Evolutionary conservation across 495 filamentous ascomycete species (phyloP).

Genomic region (Sordaria brevicollis): DNA sequence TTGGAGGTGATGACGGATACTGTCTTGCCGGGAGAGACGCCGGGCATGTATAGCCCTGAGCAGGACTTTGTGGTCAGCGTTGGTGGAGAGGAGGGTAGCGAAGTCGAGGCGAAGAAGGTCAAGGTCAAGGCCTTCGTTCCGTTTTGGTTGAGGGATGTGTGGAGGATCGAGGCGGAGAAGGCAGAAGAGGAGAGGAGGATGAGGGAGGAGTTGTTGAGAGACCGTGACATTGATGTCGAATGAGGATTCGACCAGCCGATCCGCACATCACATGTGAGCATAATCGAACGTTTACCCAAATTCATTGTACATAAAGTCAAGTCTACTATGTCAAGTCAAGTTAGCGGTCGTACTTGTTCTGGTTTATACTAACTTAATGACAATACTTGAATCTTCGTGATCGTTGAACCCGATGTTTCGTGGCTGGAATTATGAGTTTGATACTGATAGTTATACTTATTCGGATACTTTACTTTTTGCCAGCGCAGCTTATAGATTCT

Average conservation of each 20-base stretch:
- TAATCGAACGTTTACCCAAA: neutral
- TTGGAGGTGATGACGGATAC: constrained; percentile 83
- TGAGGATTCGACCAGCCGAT: neutral
- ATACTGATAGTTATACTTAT: too few relatives aligned
- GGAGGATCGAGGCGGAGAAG: constrained; percentile 1
- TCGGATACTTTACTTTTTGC: too few relatives aligned
- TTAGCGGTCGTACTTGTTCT: too few relatives aligned
- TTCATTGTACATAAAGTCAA: too few relatives aligned
- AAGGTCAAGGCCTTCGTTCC: constrained; percentile 82
- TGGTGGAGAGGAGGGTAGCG: constrained; percentile 7
- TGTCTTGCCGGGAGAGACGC: constrained; percentile 50
- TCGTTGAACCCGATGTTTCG: too few relatives aligned
- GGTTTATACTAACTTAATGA: too few relatives aligned
- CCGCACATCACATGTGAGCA: neutral
- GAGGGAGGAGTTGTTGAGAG: neutral
- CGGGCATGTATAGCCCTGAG: constrained; percentile 37
- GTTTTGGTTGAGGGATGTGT: constrained; percentile 51
- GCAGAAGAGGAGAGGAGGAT: constrained; percentile 1
- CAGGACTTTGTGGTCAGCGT: constrained; percentile 33
- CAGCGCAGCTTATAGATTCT: too few relatives aligned
- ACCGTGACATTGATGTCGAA: neutral
- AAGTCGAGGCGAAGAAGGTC: constrained; percentile 33
- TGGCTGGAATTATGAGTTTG: too few relatives aligned
- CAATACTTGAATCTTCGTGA: too few relatives aligned
- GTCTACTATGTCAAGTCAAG: too few relatives aligned